Evolutionary conservation across 129 eudicot species (phyloP).

Genomic region (Chrysanthemum seticuspe): DNA sequence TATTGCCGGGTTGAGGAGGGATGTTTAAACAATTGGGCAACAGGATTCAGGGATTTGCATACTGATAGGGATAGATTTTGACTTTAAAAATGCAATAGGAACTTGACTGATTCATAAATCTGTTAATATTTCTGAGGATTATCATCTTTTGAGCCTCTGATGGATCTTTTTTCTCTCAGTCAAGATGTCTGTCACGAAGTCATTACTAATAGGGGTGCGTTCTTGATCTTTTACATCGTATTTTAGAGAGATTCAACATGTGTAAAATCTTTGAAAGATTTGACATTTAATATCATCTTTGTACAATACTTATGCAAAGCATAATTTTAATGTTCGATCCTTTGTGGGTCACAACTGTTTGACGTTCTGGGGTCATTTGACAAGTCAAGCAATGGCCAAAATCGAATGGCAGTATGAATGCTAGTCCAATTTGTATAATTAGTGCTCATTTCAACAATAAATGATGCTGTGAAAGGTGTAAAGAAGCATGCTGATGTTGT

Average conservation of each 20-base stretch:
- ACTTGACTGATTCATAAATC: slow-evolving; percentile 30
- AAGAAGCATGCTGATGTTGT: slow-evolving; percentile 22
- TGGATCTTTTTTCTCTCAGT: slow-evolving; percentile 17
- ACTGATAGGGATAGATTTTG: slow-evolving; percentile 39
- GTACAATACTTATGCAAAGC: slow-evolving; percentile 35
- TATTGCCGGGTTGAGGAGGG: slow-evolving; percentile 42
- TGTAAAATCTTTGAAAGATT: slow-evolving; percentile 37
- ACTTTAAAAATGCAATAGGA: slow-evolving; percentile 26
- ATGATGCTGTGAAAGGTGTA: slow-evolving; percentile 25
- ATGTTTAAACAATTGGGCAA: slow-evolving; percentile 23
- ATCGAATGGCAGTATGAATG: not conserved
- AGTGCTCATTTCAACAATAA: slow-evolving; percentile 16
- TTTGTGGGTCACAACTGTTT: slow-evolving; percentile 5
- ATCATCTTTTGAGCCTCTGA: slow-evolving; percentile 22
- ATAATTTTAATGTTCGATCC: slow-evolving; percentile 15
- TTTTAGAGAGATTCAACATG: not conserved
- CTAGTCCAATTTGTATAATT: not conserved
- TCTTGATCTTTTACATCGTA: slow-evolving; percentile 4
- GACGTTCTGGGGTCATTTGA: not conserved
- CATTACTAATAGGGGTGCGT: not conserved
- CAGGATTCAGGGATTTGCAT: slow-evolving; percentile 5
- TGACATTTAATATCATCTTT: slow-evolving; percentile 33
- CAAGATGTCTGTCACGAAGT: slow-evolving; percentile 24
- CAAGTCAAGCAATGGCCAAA: not conserved
- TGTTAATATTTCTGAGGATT: slow-evolving; percentile 42